A percentile compares a stretch with the other conserved stretches of the same genome.
phyloP scores from a whole-genome alignment of 352 stramenopile genomes.

The Phytophthora hybrid region DNA sequence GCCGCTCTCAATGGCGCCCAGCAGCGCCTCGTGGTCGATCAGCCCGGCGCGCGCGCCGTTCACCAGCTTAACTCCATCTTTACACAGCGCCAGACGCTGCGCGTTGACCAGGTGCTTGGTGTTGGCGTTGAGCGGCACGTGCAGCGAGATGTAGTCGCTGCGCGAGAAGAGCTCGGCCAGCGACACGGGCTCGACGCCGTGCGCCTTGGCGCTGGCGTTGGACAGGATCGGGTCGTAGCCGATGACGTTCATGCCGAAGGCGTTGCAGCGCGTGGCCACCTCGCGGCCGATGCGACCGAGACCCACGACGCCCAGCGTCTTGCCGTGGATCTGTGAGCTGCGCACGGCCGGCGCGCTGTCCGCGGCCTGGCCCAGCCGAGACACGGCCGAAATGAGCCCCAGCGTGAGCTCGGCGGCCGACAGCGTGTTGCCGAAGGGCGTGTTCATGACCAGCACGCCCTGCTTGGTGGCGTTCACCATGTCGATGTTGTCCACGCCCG shows the following conservation, averaged over 20 bases:
- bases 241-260: constrained; percentile 95
- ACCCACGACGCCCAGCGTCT: constrained; percentile 90
- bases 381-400: constrained; percentile 89
- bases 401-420: constrained; percentile 96
- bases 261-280: constrained; percentile 93
- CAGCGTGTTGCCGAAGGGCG: constrained; percentile 95
- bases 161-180: constrained; percentile 89
- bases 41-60: constrained; percentile 95
- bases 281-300: constrained; percentile 94
- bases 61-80: constrained; percentile 93
- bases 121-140: constrained; percentile 96
- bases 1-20: constrained; percentile 82
- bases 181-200: constrained; percentile 87
- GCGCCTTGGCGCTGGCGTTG: constrained; percentile 74
- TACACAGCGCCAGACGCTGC: constrained; percentile 87
- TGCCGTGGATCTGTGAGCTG: constrained; percentile 68
- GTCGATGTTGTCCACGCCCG: constrained; percentile 96
- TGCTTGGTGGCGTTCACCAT: constrained; percentile 90
- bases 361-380: constrained; percentile 28
- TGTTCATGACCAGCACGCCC: constrained; percentile 97
- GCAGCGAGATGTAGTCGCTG: constrained; percentile 97
- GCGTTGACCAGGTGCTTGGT: constrained; percentile 92
- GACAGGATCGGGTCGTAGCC: constrained; percentile 95
- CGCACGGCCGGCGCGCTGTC: constrained; percentile 35
- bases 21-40: constrained; percentile 93